Evolutionary conservation across 176 grass and related monocot species (phyloP).

Genomic region (Hyparrhenia diplandra): DNA sequence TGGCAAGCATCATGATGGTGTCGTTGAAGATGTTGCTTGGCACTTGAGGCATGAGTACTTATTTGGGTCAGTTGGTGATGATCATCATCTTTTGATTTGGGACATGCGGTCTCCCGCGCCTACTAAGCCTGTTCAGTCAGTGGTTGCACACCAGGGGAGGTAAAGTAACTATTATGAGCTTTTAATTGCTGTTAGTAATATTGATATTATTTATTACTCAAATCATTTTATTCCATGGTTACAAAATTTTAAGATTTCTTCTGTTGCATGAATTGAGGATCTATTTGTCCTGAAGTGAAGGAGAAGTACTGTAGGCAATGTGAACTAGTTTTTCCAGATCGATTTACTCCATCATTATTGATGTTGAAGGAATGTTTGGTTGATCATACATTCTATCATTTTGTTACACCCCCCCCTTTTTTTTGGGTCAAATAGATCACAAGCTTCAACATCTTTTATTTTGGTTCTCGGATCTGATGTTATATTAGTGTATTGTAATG

Average conservation of each 20-base stretch:
- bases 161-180: constrained; percentile 35
- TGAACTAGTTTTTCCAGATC: background rate
- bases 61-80: constrained; percentile 97
- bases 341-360: background rate
- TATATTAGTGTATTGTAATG: background rate
- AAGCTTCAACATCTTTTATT: background rate
- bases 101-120: constrained; percentile 53
- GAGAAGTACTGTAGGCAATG: background rate
- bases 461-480: background rate
- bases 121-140: constrained; percentile 75
- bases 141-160: constrained; percentile 93
- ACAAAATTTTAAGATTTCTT: background rate
- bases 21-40: constrained; percentile 99
- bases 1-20: constrained; percentile 83
- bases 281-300: background rate
- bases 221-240: background rate
- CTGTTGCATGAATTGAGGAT: background rate
- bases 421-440: background rate
- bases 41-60: constrained; percentile 86
- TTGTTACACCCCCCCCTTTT: background rate
- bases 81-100: constrained; percentile 81
- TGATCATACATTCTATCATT: background rate
- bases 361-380: background rate
- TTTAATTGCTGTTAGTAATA: constrained; percentile 14
- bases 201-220: background rate